Evolutionary conservation across 176 grass and related monocot genomes (phyloP).

Genomic region (Phyllostachys edulis): DNA sequence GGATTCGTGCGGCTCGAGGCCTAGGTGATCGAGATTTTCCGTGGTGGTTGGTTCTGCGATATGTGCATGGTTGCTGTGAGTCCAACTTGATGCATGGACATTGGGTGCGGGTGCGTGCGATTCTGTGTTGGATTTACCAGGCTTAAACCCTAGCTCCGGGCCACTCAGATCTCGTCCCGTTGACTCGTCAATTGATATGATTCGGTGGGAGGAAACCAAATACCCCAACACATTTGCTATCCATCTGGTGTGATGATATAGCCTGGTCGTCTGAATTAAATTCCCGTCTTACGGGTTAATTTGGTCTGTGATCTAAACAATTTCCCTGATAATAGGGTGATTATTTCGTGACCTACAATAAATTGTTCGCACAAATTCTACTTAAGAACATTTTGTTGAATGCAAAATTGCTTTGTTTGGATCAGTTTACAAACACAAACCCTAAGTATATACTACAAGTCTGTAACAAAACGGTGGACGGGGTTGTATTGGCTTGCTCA

Average conservation of each 20-base stretch:
- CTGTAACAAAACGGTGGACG: not conserved
- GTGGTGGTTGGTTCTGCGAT: not conserved
- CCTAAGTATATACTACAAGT: not conserved
- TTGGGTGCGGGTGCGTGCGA: not conserved
- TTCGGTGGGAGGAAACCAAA: not conserved
- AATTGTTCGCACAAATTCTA: not conserved
- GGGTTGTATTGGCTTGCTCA: not conserved
- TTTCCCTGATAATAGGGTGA: not conserved
- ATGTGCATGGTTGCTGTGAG: not conserved
- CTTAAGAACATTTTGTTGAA: not conserved
- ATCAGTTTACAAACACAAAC: not conserved
- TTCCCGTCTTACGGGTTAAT: not conserved
- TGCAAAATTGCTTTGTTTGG: not conserved
- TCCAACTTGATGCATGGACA: not conserved
- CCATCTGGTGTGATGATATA: not conserved
- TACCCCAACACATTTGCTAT: not conserved
- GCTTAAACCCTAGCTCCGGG: conserved; percentile 29
- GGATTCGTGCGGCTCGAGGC: not conserved
- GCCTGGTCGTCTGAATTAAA: not conserved
- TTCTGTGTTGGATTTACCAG: conserved; percentile 2
- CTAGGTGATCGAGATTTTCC: not conserved
- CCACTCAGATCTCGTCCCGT: conserved; percentile 24
- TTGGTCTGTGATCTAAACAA: not conserved
- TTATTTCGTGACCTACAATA: not conserved
- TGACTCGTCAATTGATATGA: not conserved